Evolutionary conservation across 2,329 filamentous ascomycete species (phyloP), one percentile per base, ranked within the genome.

Genomic region (Talaromyces albobiverticillius): DNA sequence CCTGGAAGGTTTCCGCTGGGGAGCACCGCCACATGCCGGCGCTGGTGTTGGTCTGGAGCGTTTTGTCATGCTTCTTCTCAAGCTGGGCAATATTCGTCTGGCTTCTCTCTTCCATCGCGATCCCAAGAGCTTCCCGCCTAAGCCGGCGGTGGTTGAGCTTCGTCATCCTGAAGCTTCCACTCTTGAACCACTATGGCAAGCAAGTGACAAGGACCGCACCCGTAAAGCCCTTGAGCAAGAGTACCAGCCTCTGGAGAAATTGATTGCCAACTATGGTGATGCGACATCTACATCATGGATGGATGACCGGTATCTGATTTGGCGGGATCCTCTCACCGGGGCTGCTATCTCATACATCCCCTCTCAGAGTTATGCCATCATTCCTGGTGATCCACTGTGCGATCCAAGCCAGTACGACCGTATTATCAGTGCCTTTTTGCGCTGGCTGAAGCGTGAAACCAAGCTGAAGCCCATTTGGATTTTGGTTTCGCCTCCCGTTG

Each of bases 191-290:
- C 77, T 82, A 29, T 88, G 85, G 85, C 76, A 71, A 67, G 73
- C 55, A 32, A 51, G 50, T 11, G 46, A 57, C 32, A 64, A 54
- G 8, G 61, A 65, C 31, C 70, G 61, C 63, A 71, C 59, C 62
- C 71, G 56, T 53, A 62, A 74, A 11, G 72, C 72, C 10, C 61
- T 72, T 61, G 68, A 73, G 49, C 74, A 78, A 7, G 79, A 85
- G 47, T 76, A 88, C 51, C 91, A 91, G 49, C 80, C 89, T 0
- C 69, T 96, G 4, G 89, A 92, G 68, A 88, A 95, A 67, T 84
- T 96, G 40, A 91, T 96, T 69, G 90, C 90, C 66, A 96, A 96
- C 71, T 96, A 96, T 62, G 92, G 92, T 58, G 92, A 96, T 71
- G 90, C 92, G 2, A 91, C 90, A 46, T 95, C 95, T 66, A 96